Conservation (phyloP, 2,329 filamentous ascomycete species). For the Apiospora rasikravindrae region DNA sequence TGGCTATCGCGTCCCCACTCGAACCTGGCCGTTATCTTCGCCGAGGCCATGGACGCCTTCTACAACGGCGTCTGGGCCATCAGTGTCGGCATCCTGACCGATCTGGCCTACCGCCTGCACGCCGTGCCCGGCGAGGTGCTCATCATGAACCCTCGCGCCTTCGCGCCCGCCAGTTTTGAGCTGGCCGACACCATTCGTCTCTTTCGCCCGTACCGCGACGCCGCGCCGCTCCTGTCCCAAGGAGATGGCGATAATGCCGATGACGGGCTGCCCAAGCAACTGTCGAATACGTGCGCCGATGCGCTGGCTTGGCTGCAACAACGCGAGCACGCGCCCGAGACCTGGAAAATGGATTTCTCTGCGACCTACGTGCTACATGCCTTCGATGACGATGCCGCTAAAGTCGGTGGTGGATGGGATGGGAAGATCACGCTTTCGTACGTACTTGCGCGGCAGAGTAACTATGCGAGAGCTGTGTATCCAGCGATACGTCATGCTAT, state of each 20-base stretch:
- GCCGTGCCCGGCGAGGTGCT: constrained; percentile 25
- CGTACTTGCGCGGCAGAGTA: constrained; percentile 29
- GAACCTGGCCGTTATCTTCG: constrained; percentile 1
- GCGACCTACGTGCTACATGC: constrained; percentile 33
- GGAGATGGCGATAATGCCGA: background rate
- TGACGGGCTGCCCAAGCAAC: background rate
- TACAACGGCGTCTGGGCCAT: constrained; percentile 16
- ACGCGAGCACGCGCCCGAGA: constrained; percentile 25
- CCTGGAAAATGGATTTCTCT: constrained; percentile 35
- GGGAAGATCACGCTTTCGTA: constrained; percentile 29
- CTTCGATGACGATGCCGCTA: constrained; percentile 25
- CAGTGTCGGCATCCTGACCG: constrained; percentile 33
- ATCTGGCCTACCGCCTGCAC: constrained; percentile 31
- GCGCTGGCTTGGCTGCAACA: constrained; percentile 23
- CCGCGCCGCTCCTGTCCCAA: background rate
- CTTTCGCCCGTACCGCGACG: background rate
- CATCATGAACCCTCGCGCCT: constrained; percentile 14
- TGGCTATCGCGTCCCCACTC: background rate
- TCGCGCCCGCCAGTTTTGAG: constrained; percentile 13
- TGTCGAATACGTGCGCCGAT: background rate
- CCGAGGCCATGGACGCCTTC: constrained; percentile 10
- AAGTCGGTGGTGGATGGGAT: constrained; percentile 28
- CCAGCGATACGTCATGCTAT: constrained; percentile 29
- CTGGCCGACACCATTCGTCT: background rate
- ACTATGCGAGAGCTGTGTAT: constrained; percentile 29